phyloP scores from a whole-genome alignment of 2,329 filamentous ascomycete genomes.

The Didymella pomorum region DNA sequence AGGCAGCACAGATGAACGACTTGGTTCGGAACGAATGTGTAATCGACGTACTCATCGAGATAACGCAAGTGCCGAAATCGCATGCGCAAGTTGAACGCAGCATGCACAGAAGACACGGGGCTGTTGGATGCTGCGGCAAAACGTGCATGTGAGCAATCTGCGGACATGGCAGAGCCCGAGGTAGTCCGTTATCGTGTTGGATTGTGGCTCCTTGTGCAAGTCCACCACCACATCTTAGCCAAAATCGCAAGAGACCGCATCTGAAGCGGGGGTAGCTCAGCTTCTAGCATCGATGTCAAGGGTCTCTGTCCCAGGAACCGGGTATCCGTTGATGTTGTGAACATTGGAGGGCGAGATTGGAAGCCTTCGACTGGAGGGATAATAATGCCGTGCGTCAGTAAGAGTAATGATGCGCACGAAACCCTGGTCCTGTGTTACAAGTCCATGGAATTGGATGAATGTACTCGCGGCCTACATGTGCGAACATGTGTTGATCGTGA shows the following conservation, averaged over 20 bases:
- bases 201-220: slow-evolving; percentile 13
- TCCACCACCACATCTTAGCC: slow-evolving; percentile 4
- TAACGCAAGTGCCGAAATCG: not conserved
- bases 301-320: slow-evolving; percentile 14
- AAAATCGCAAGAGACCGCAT: slow-evolving; percentile 9
- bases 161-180: slow-evolving; percentile 10
- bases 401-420: slow-evolving; percentile 2
- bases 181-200: slow-evolving; percentile 20
- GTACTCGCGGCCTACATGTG: slow-evolving; percentile 9
- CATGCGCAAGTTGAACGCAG: not conserved
- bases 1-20: not conserved
- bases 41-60: slow-evolving; percentile 1
- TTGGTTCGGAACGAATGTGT: not conserved
- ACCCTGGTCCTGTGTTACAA: slow-evolving; percentile 10
- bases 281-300: slow-evolving; percentile 5
- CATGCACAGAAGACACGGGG: not conserved
- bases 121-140: slow-evolving; percentile 1
- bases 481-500: slow-evolving; percentile 11
- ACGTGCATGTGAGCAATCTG: slow-evolving; percentile 1
- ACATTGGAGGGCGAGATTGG: not conserved
- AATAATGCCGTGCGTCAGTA: slow-evolving; percentile 1
- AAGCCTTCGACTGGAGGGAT: slow-evolving; percentile 10
- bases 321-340: slow-evolving; percentile 15
- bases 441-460: not conserved
- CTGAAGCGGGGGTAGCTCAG: slow-evolving; percentile 6